These are phyloP conservation scores for Eutrema japonicum DNA, from an alignment of 345 rosid species.

Conservation along the genomic window DNA sequence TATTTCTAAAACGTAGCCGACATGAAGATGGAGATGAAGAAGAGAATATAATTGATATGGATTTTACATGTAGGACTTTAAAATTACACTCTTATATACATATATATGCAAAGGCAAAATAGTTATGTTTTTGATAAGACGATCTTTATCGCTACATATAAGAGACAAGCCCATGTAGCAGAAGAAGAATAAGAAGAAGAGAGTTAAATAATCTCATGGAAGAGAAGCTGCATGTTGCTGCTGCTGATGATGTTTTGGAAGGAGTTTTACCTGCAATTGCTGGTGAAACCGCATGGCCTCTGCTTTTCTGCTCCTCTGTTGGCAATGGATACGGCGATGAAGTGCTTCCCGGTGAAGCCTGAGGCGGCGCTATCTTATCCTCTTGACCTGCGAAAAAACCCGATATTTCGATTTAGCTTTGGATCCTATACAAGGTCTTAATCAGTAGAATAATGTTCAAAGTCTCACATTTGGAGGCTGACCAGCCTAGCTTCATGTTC, in stretches of 20 bases:
- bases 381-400: slow-evolving; percentile 61
- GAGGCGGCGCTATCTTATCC: slow-evolving; percentile 47
- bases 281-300: slow-evolving; percentile 69
- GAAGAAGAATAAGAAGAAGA: slow-evolving; percentile 47
- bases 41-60: not conserved
- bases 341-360: slow-evolving; percentile 52
- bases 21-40: not conserved
- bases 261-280: slow-evolving; percentile 86
- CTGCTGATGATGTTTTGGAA: slow-evolving; percentile 56
- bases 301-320: slow-evolving; percentile 68
- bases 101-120: slow-evolving; percentile 21
- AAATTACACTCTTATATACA: slow-evolving; percentile 17
- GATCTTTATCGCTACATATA: slow-evolving; percentile 32
- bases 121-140: slow-evolving; percentile 32
- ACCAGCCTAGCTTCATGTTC: slow-evolving; percentile 84
- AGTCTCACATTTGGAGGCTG: slow-evolving; percentile 74
- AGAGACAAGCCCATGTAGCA: slow-evolving; percentile 39
- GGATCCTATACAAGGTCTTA: not conserved
- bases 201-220: slow-evolving; percentile 43
- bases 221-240: slow-evolving; percentile 47
- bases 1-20: slow-evolving; percentile 5
- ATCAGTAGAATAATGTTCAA: not conserved
- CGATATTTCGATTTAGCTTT: not conserved
- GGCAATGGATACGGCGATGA: slow-evolving; percentile 63
- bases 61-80: slow-evolving; percentile 9